Evolutionary conservation across 179 eudicot species (phyloP), one percentile per base, ranked within the genome.

Genomic region (Amaranthus tricolor): DNA sequence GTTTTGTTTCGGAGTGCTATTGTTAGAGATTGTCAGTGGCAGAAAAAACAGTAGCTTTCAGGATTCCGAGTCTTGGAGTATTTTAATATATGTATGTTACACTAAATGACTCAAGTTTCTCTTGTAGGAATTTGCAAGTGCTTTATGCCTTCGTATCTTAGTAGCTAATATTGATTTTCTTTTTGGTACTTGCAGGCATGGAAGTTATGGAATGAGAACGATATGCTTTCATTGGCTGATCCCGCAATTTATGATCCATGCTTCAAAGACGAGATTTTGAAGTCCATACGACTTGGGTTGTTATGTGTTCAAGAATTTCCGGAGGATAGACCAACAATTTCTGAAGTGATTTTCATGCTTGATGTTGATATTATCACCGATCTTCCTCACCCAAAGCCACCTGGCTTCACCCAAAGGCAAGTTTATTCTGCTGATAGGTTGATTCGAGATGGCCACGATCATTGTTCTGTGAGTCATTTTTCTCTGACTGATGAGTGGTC

Each of bases 211-310:
- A 76, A 82, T 60, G 81, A 84, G 45, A 74, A 73, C 45, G 60
- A 76, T 2, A 51, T 52, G 2, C 14, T 6, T 10, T 65, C 70
- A 21, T 50, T 84, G 19, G 15, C 84, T 7, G 86, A 82, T 74
- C 75, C 84, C 1, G 48, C 45, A 24, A 73, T 77, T 51, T n/a
- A n/a, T 5, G 59, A 48, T 12, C 13, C 70, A 63, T 8, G 56
- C 24, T 77, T 53, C 14, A 54, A 76, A 52, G 16, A 19, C 67
- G 85, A 84, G 73, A 70, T 85, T 9, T 17, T 75, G 47, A 83
- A 83, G 76, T 83, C 85, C 83, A 78, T 85, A 64, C 88, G 81
- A 63, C 79, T 88, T 3, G 91, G 88, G 10, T 74, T 88, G 13
- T 56, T 88, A 57, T 86, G 91, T 52, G 89, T 82, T 10, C 89